Conservation (phyloP, 768 basidiomycete genomes). For the Boletus edulis region DNA sequence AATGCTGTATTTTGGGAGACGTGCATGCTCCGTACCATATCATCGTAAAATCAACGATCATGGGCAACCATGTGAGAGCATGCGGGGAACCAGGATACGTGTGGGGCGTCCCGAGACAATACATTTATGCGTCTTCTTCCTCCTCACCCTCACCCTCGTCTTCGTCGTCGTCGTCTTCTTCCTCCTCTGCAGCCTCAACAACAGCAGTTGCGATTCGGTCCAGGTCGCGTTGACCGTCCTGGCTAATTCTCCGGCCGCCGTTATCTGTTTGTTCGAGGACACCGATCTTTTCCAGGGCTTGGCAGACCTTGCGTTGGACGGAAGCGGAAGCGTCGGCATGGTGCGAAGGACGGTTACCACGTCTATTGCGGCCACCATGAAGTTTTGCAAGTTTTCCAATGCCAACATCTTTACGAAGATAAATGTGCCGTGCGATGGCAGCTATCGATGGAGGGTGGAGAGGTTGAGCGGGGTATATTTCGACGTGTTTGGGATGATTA, state of each 20-base stretch:
- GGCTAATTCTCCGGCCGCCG: slow-evolving; percentile 93
- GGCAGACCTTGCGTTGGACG: slow-evolving; percentile 94
- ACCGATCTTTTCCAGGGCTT: slow-evolving; percentile 97
- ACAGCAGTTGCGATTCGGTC: slow-evolving; percentile 92
- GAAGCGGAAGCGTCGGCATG: slow-evolving; percentile 83
- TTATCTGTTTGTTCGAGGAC: slow-evolving; percentile 92
- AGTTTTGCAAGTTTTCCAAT: slow-evolving; percentile 93
- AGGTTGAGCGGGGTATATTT: neutral
- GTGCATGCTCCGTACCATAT: slow-evolving; percentile 45
- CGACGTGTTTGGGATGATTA: slow-evolving; percentile 38
- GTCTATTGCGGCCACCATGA: slow-evolving; percentile 93
- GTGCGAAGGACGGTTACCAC: slow-evolving; percentile 96
- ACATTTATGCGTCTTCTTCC: slow-evolving; percentile 42
- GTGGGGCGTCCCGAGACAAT: slow-evolving; percentile 9
- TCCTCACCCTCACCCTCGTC: slow-evolving; percentile 53
- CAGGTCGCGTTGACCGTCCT: slow-evolving; percentile 95
- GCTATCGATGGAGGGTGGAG: slow-evolving; percentile 43
- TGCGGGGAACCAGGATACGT: slow-evolving; percentile 20
- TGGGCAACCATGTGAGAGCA: slow-evolving; percentile 22
- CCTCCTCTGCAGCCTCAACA: slow-evolving; percentile 72
- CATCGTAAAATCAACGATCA: slow-evolving; percentile 19
- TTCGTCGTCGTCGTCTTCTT: slow-evolving; percentile 67
- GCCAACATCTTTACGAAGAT: slow-evolving; percentile 97
- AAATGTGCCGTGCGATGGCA: slow-evolving; percentile 97
- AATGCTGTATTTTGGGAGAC: slow-evolving; percentile 30